A percentile compares a stretch with the other conserved stretches of the same genome.
phyloP scores from a whole-genome alignment of 306 rosid genomes.

The Glycyrrhiza uralensis region DNA sequence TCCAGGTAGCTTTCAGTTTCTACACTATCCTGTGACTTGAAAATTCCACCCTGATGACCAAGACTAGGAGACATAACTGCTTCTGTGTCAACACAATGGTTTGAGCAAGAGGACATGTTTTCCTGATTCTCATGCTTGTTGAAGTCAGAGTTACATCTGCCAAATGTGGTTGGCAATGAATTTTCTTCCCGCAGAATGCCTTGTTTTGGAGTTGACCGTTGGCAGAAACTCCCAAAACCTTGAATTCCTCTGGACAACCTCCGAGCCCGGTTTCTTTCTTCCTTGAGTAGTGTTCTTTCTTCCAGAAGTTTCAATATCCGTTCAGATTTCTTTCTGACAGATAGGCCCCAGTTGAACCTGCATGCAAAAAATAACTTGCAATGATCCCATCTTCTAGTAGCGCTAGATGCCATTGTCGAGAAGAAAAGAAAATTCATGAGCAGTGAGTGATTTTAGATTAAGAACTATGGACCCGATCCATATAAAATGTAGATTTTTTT shows the following conservation, averaged over 20 bases:
- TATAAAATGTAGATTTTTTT: no score
- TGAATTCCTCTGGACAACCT: constrained; percentile 62
- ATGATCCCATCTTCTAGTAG: neutral
- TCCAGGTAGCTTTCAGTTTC: constrained; percentile 11
- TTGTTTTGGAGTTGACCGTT: constrained; percentile 35
- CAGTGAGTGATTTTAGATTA: neutral
- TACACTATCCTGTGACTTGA: neutral
- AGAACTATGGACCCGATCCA: no score
- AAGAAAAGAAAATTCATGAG: neutral
- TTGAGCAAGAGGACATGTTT: constrained; percentile 2
- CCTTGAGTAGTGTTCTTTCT: constrained; percentile 46
- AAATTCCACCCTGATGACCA: neutral
- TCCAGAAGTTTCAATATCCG: constrained; percentile 50
- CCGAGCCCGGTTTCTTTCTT: constrained; percentile 65
- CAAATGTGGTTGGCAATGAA: constrained; percentile 35
- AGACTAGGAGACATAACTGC: neutral
- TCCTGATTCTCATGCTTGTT: constrained; percentile 34
- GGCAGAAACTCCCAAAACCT: constrained; percentile 66
- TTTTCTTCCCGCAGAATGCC: constrained; percentile 32
- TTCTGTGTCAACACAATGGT: constrained; percentile 18
- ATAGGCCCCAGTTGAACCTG: constrained; percentile 82
- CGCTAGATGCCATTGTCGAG: neutral
- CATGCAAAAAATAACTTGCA: neutral
- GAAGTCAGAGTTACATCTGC: constrained; percentile 43
- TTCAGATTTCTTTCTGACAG: constrained; percentile 59